phyloP scores from a whole-genome alignment of 2,329 filamentous ascomycete species.

The Herpotrichia juniperi region DNA sequence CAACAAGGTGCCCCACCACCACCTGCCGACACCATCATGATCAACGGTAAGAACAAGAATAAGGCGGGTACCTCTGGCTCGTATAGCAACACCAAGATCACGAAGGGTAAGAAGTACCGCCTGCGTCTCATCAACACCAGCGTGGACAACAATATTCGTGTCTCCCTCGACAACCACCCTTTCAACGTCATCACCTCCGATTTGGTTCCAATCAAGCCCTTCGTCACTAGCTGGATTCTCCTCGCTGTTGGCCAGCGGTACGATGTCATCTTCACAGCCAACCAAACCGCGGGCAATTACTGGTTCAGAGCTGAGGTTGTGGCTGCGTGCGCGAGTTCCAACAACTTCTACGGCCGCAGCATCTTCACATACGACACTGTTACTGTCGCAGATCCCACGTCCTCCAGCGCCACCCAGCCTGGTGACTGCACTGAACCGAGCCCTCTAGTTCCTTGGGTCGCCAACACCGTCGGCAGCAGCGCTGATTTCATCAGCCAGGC shows the following conservation, averaged over 20 bases:
- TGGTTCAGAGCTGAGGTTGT: constrained; percentile 50
- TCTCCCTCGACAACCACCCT: constrained; percentile 43
- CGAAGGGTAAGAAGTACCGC: constrained; percentile 58
- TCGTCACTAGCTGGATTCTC: constrained; percentile 41
- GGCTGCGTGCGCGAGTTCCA: constrained; percentile 40
- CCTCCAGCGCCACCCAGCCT: constrained; percentile 14
- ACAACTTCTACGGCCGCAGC: constrained; percentile 37
- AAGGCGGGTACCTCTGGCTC: constrained; percentile 35
- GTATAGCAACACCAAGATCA: constrained; percentile 23
- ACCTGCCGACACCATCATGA: constrained; percentile 47
- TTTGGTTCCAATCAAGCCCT: constrained; percentile 48
- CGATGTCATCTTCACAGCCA: constrained; percentile 51
- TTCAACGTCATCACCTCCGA: constrained; percentile 47
- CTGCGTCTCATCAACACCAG: constrained; percentile 62
- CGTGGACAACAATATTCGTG: constrained; percentile 28
- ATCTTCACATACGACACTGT: constrained; percentile 44
- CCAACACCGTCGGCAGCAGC: constrained; percentile 34
- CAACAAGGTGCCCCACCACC: constrained; percentile 38
- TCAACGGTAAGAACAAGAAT: constrained; percentile 40
- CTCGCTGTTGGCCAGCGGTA: constrained; percentile 52
- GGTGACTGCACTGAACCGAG: constrained; percentile 35
- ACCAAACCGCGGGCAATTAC: constrained; percentile 48
- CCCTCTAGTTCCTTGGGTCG: constrained; percentile 32
- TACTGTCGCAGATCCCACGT: constrained; percentile 21
- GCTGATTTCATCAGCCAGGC: constrained; percentile 37